phyloP scores from a whole-genome alignment of 306 rosid species.

The Castanea crenata region DNA sequence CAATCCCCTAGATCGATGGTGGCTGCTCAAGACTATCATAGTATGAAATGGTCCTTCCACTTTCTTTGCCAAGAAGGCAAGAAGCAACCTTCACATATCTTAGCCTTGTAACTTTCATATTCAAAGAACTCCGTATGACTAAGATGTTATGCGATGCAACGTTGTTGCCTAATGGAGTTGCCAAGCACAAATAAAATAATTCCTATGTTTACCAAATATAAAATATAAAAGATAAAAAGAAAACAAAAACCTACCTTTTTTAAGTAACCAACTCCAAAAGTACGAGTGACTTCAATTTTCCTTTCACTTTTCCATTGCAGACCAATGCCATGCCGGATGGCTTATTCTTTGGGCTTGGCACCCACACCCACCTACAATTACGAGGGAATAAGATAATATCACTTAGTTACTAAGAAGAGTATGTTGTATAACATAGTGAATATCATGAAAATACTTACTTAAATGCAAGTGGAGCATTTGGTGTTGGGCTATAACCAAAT shows the following conservation, averaged over 20 bases:
- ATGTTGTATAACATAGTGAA: no score
- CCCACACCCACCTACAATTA: no score
- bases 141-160: neutral
- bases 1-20: neutral
- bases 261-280: constrained; percentile 97
- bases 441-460: no score
- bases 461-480: no score
- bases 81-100: neutral
- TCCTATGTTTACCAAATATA: neutral
- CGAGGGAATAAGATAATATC: no score
- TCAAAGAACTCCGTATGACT: neutral
- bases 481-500: no score
- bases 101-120: neutral
- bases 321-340: no score
- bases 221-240: neutral
- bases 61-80: neutral
- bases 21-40: neutral
- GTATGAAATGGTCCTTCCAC: neutral
- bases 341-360: no score
- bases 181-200: neutral
- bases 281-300: constrained; percentile 94
- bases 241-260: constrained; percentile 61
- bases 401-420: no score
- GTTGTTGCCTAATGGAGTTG: neutral
- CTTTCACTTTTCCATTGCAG: constrained; percentile 53